Evolutionary conservation across 2,329 filamentous ascomycete genomes (phyloP).

Genomic region (Coniochaeta sp.): DNA sequence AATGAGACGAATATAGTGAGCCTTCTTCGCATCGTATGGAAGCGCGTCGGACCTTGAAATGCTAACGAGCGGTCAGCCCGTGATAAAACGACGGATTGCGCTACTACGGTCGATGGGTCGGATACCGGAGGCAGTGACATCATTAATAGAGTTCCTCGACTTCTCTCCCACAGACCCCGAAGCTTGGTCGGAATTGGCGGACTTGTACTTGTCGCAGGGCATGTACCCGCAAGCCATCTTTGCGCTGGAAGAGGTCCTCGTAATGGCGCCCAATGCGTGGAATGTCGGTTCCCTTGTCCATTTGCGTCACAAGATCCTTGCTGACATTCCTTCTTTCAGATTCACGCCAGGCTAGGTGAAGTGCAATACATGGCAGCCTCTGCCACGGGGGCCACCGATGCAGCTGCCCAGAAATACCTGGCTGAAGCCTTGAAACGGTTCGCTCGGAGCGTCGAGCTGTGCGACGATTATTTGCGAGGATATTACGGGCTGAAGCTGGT

Average conservation of each 20-base stretch:
- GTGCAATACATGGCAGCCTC: conserved; percentile 64
- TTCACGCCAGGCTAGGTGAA: conserved; percentile 83
- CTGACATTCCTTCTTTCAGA: conserved; percentile 35
- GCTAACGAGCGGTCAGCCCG: conserved; percentile 48
- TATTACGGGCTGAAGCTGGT: conserved; percentile 87
- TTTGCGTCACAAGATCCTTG: neutral
- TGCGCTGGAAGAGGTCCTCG: conserved; percentile 81
- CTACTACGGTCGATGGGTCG: conserved; percentile 69
- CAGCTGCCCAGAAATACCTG: conserved; percentile 44
- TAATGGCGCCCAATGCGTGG: conserved; percentile 88
- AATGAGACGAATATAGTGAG: conserved; percentile 71
- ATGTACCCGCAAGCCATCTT: conserved; percentile 78
- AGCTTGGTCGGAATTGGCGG: conserved; percentile 85
- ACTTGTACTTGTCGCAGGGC: conserved; percentile 75
- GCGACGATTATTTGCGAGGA: conserved; percentile 83
- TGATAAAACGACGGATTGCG: conserved; percentile 77
- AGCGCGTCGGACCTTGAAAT: neutral
- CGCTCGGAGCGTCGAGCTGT: conserved; percentile 85
- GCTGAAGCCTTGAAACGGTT: conserved; percentile 76
- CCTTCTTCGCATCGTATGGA: conserved; percentile 22
- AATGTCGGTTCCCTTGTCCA: conserved; percentile 55
- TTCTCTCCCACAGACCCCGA: conserved; percentile 85
- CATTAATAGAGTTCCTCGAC: conserved; percentile 69
- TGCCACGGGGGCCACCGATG: conserved; percentile 25
- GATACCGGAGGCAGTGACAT: conserved; percentile 63